A percentile compares a stretch with the other conserved stretches of the same genome.
Evolutionary conservation across 352 stramenopile species (phyloP).

Genomic region (Globisporangium okanoganense): DNA sequence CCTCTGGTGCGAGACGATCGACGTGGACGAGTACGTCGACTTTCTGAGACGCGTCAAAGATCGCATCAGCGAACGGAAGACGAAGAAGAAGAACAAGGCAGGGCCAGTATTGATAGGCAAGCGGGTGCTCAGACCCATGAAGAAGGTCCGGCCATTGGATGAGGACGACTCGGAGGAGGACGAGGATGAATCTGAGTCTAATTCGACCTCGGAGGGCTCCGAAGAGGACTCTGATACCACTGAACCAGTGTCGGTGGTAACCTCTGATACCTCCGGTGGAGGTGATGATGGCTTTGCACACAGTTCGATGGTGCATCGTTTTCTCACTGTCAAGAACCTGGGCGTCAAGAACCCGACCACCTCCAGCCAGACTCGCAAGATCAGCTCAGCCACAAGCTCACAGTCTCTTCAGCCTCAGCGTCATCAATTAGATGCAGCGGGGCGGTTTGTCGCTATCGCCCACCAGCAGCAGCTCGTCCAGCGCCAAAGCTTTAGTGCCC

Average conservation of each 20-base stretch:
- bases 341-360: neutral
- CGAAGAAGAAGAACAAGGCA: neutral
- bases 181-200: conserved; percentile 13
- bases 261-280: neutral
- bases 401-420: neutral
- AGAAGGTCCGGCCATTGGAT: conserved; percentile 43
- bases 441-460: neutral
- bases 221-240: neutral
- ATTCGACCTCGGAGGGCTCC: conserved; percentile 8
- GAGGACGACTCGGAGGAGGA: conserved; percentile 36
- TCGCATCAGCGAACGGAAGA: conserved; percentile 32
- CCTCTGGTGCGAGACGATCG: conserved; percentile 71
- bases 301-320: conserved; percentile 14
- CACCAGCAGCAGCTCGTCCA: conserved; percentile 18
- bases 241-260: neutral
- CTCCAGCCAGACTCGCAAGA: conserved; percentile 4
- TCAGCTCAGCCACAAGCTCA: conserved; percentile 2
- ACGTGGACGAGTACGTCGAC: conserved; percentile 55
- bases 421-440: neutral
- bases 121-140: conserved; percentile 40
- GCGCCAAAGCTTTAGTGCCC: neutral
- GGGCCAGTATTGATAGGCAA: conserved; percentile 3
- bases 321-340: conserved; percentile 12
- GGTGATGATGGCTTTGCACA: neutral
- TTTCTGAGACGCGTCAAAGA: conserved; percentile 44